Conservation (phyloP, 2,329 filamentous ascomycete genomes). For the Alternaria burnsii region DNA sequence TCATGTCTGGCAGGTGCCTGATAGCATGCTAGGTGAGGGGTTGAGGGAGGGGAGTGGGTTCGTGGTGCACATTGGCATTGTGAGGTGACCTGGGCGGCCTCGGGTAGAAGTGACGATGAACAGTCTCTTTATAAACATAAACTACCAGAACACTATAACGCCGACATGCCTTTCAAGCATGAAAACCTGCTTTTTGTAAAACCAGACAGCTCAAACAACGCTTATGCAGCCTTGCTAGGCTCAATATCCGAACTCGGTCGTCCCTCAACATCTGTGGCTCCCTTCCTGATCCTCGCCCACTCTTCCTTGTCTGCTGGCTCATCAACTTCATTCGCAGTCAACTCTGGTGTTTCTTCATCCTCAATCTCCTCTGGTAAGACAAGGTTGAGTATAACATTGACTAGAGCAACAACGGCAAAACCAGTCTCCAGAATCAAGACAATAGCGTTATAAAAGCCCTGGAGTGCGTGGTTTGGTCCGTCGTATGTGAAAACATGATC, state of each 20-base stretch:
- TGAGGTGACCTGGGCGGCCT: conserved; percentile 24
- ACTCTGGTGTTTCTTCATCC: conserved; percentile 61
- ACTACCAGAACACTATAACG: not conserved
- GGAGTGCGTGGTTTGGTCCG: conserved; percentile 71
- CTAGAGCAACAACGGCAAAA: conserved; percentile 74
- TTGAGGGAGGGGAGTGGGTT: conserved; percentile 76
- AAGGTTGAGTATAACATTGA: conserved; percentile 78
- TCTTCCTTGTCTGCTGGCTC: conserved; percentile 51
- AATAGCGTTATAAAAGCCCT: conserved; percentile 77
- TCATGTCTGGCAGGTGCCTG: conserved; percentile 77
- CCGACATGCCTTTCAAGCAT: not conserved
- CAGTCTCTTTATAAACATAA: not conserved
- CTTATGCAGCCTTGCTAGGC: conserved; percentile 20
- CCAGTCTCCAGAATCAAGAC: conserved; percentile 63
- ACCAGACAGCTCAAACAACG: not conserved
- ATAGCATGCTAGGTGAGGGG: conserved; percentile 66
- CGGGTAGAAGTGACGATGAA: not conserved
- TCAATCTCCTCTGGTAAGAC: conserved; percentile 78
- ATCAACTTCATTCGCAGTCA: conserved; percentile 54
- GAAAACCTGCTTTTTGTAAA: not conserved
- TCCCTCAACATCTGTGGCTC: conserved; percentile 29
- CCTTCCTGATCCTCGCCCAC: conserved; percentile 49
- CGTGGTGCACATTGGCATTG: conserved; percentile 76
- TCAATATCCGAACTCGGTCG: conserved; percentile 23
- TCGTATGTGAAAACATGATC: conserved; percentile 74